Evolutionary conservation across 208 protist genomes (phyloP), one percentile per base, ranked within the genome.

Genomic region (Wallacemonas rigidus): DNA sequence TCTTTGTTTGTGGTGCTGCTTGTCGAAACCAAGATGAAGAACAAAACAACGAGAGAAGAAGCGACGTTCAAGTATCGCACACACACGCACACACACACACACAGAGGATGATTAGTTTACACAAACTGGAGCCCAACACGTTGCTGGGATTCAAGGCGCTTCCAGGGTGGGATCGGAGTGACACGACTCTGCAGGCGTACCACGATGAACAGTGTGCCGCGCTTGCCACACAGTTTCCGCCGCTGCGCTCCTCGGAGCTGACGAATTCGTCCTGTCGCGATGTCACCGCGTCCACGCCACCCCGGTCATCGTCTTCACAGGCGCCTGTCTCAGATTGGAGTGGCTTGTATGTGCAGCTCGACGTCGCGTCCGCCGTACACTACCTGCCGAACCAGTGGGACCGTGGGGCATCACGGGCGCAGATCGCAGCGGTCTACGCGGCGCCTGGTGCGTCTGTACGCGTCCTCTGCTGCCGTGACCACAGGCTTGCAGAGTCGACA

Each of bases 361-460:
- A 48, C 14, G 14, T 72, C 5, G 15, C 41, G 7, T 62, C 53
- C 15, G 35, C 68, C 15, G 45, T 72, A 3, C 68, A 72, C 68
- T 72, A 72, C 57, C 47, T 72, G 44, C 68, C 68, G 2, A 72
- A 72, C 44, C 68, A 72, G 68, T 72, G 68, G 68, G 68, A 72
- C 17, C 68, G 68, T 2, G 68, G 68, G 6, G 55, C 48, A 44
- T 5, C 7, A 35, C 15, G 64, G 56, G 68, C 68, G 5, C 57
- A 54, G 26, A 2, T 72, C 0, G 68, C 26, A n/a, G 39, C 57
- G 7, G 9, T 72, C 11, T 64, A 64, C 68, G 43, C 53, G n/a
- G 26, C 26, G 11, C 15, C 3, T 3, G 35, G 15, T 43, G 8
- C 38, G 8, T 43, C 68, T 8, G 14, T 72, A 8, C 43, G 6